These are phyloP conservation scores for Rugonectria rugulosa DNA, from an alignment of 2,329 filamentous ascomycete genomes.

Conservation along the genomic window DNA sequence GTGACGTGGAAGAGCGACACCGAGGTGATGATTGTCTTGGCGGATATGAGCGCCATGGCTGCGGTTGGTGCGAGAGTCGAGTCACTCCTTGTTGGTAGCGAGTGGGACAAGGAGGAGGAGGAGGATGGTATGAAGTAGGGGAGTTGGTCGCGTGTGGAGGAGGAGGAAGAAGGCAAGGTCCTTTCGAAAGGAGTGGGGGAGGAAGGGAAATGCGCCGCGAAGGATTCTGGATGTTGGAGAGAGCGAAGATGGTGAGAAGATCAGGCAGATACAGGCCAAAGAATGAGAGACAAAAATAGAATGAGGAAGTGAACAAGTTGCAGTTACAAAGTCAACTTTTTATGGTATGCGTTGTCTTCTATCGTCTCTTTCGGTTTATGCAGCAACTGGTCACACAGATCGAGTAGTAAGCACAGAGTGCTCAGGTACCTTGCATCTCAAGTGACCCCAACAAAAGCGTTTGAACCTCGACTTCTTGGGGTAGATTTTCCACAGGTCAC, in stretches of 20 bases:
- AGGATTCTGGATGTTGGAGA: neutral
- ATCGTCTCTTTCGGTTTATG: too few species aligned
- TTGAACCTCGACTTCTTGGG: too few species aligned
- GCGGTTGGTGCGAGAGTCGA: conserved; percentile 9
- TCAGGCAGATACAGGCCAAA: neutral
- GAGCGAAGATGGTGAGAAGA: too few species aligned
- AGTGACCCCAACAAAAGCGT: too few species aligned
- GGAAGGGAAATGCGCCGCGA: neutral
- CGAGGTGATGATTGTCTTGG: conserved; percentile 80
- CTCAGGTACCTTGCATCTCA: too few species aligned
- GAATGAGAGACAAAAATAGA: neutral
- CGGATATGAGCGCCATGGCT: conserved; percentile 82
- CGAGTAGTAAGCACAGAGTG: too few species aligned
- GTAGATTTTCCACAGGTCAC: neutral
- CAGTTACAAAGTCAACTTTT: too few species aligned
- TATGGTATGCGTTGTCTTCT: too few species aligned
- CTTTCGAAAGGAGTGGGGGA: neutral
- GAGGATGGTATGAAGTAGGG: neutral
- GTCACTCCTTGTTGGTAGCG: too few species aligned
- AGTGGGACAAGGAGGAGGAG: too few species aligned
- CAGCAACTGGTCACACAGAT: too few species aligned
- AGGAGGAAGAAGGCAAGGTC: neutral
- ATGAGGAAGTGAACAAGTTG: neutral
- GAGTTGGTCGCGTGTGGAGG: neutral
- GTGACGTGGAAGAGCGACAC: conserved; percentile 86